Evolutionary conservation across 495 filamentous ascomycete genomes (phyloP).

Genomic region (Aspergillus bertholletiae): DNA sequence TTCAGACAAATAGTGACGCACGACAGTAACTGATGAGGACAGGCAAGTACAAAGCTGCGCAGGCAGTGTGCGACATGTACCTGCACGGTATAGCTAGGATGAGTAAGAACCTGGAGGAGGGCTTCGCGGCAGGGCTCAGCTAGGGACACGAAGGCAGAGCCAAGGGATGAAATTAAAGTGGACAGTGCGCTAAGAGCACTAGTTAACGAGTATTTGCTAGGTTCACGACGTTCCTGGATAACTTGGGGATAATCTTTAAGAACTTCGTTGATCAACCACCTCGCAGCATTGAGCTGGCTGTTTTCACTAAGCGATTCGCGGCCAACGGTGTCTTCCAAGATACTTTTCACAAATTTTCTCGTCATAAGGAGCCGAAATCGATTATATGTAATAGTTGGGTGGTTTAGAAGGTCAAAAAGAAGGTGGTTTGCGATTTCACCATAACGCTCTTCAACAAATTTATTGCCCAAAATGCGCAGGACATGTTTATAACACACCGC

Average conservation of each 20-base stretch:
- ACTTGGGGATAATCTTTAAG: slow-evolving; percentile 94
- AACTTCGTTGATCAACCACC: slow-evolving; percentile 77
- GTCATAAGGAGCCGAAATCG: slow-evolving; percentile 85
- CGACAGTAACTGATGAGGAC: slow-evolving; percentile 84
- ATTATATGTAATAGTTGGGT: slow-evolving; percentile 72
- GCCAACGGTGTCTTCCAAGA: slow-evolving; percentile 82
- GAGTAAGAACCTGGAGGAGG: slow-evolving; percentile 85
- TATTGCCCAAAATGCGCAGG: slow-evolving; percentile 68
- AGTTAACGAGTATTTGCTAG: slow-evolving; percentile 79
- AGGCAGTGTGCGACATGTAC: slow-evolving; percentile 81
- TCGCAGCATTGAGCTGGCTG: slow-evolving; percentile 78
- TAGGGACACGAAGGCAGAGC: slow-evolving; percentile 72
- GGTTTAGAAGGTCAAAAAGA: slow-evolving; percentile 73
- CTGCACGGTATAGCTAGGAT: slow-evolving; percentile 95
- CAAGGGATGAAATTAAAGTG: slow-evolving; percentile 73
- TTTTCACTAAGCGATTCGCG: slow-evolving; percentile 80
- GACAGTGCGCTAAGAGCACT: slow-evolving; percentile 76
- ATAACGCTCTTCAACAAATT: slow-evolving; percentile 75
- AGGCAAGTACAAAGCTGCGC: slow-evolving; percentile 82
- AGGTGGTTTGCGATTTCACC: slow-evolving; percentile 75
- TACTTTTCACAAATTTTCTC: slow-evolving; percentile 76
- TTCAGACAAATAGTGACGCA: slow-evolving; percentile 97
- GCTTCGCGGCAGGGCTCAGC: slow-evolving; percentile 82
- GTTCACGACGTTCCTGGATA: slow-evolving; percentile 86
- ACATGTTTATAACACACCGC: slow-evolving; percentile 83